These are phyloP conservation scores for Ailanthus altissimus DNA, from an alignment of 345 rosid genomes.

Conservation along the genomic window DNA sequence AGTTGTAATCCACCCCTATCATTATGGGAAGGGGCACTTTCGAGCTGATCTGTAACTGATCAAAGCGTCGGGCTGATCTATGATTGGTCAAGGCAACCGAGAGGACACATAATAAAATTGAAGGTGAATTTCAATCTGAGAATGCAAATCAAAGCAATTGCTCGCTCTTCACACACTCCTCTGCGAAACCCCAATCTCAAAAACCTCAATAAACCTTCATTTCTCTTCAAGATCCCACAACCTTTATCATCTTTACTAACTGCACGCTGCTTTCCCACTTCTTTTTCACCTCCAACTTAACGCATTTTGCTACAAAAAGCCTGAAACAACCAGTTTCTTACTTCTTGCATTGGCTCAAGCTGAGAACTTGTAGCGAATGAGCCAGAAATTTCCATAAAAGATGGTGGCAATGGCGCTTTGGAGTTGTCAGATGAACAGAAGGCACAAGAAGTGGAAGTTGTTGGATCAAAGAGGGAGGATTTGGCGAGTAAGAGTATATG, in stretches of 20 bases:
- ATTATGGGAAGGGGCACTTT: neutral
- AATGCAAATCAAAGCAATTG: conserved; percentile 38
- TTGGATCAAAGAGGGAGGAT: conserved; percentile 21
- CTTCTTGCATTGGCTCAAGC: conserved; percentile 14
- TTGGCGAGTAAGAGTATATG: conserved; percentile 42
- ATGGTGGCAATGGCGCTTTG: neutral
- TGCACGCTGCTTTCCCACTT: neutral
- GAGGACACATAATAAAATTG: too few relatives aligned
- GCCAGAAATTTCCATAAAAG: neutral
- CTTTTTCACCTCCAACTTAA: neutral
- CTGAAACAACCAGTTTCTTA: neutral
- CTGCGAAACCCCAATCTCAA: conserved; percentile 20
- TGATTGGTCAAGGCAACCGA: too few relatives aligned
- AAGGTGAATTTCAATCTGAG: neutral
- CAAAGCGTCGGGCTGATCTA: neutral
- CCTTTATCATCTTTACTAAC: neutral
- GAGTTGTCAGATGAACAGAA: neutral
- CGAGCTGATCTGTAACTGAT: neutral
- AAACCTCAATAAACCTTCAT: neutral
- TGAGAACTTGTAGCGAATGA: conserved; percentile 18
- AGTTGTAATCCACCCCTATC: neutral
- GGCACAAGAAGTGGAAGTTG: conserved; percentile 8
- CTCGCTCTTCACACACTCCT: conserved; percentile 13
- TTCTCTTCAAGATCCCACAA: neutral
- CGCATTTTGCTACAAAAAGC: conserved; percentile 2